A percentile compares a stretch with the other conserved stretches of the same genome.
These are phyloP conservation scores for Fusarium mundagurra DNA, from an alignment of 2,329 filamentous ascomycete species.

Conservation along the genomic window DNA sequence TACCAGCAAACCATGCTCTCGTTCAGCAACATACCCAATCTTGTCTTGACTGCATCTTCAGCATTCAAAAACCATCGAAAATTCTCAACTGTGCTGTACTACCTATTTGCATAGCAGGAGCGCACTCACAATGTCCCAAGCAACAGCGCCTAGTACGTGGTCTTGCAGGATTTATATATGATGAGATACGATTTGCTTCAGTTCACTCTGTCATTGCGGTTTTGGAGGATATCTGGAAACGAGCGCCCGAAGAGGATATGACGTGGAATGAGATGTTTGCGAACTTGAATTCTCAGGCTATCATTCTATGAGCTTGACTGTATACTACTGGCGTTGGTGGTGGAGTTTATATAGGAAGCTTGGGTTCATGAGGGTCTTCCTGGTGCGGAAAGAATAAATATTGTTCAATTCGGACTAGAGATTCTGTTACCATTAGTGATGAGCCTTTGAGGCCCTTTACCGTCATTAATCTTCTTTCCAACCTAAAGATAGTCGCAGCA, in stretches of 20 bases:
- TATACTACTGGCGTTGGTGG: neutral
- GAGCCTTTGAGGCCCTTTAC: accelerated
- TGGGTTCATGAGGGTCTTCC: neutral
- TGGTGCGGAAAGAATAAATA: neutral
- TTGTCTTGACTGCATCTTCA: slow-evolving; percentile 50
- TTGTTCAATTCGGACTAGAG: neutral
- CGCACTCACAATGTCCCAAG: slow-evolving; percentile 45
- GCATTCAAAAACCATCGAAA: slow-evolving; percentile 48
- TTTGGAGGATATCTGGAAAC: slow-evolving; percentile 38
- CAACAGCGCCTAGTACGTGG: slow-evolving; percentile 42
- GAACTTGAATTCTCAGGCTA: slow-evolving; percentile 35
- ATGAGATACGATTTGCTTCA: slow-evolving; percentile 48
- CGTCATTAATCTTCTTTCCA: accelerated
- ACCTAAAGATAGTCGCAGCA: accelerated
- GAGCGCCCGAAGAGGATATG: neutral
- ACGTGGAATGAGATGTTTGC: slow-evolving; percentile 41
- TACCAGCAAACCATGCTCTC: slow-evolving; percentile 50
- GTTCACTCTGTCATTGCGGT: slow-evolving; percentile 49
- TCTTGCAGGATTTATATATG: slow-evolving; percentile 39
- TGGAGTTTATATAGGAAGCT: accelerated
- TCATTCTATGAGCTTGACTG: slow-evolving; percentile 29
- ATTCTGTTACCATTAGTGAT: accelerated
- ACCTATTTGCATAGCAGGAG: slow-evolving; percentile 50
- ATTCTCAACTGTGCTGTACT: slow-evolving; percentile 53
- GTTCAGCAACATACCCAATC: slow-evolving; percentile 53